A percentile compares a stretch with the other conserved stretches of the same genome.
These are phyloP conservation scores for Penstemon eatonii DNA, from an alignment of 257 asterid species.

Conservation along the genomic window DNA sequence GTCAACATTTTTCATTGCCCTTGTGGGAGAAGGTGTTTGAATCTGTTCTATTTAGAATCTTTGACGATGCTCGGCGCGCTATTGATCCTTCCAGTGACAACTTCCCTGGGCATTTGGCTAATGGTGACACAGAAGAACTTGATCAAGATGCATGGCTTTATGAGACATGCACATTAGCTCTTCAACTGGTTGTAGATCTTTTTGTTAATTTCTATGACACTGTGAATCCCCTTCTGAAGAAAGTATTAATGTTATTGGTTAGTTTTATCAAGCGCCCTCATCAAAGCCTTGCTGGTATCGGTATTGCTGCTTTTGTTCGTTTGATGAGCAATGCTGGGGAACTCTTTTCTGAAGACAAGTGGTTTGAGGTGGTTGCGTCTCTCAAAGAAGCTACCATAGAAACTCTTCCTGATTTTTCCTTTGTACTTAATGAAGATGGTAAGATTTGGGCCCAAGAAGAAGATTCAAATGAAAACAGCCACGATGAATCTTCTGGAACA, in stretches of 20 bases:
- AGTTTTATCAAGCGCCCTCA: constrained; percentile 96
- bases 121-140: constrained; percentile 64
- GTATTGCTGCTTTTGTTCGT: constrained; percentile 99
- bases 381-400: constrained; percentile 78
- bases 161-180: constrained; percentile 97
- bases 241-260: constrained; percentile 78
- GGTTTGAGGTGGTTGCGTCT: constrained; percentile 87
- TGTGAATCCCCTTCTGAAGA: constrained; percentile 86
- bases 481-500: constrained; percentile 56
- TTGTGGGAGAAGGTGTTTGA: constrained; percentile 98
- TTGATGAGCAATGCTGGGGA: constrained; percentile 96
- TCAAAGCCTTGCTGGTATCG: constrained; percentile 97
- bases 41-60: constrained; percentile 90
- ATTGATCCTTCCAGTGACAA: constrained; percentile 81
- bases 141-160: constrained; percentile 98
- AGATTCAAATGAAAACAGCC: constrained; percentile 43
- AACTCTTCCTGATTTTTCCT: constrained; percentile 87
- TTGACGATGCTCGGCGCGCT: constrained; percentile 89
- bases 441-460: constrained; percentile 46
- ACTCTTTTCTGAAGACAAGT: constrained; percentile 87
- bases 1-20: constrained; percentile 86
- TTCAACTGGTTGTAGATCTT: constrained; percentile 95
- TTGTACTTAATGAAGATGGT: constrained; percentile 63
- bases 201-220: constrained; percentile 91
- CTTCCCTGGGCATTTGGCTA: constrained; percentile 45